phyloP scores from a whole-genome alignment of 306 rosid genomes.

The Luffa acutangula region DNA sequence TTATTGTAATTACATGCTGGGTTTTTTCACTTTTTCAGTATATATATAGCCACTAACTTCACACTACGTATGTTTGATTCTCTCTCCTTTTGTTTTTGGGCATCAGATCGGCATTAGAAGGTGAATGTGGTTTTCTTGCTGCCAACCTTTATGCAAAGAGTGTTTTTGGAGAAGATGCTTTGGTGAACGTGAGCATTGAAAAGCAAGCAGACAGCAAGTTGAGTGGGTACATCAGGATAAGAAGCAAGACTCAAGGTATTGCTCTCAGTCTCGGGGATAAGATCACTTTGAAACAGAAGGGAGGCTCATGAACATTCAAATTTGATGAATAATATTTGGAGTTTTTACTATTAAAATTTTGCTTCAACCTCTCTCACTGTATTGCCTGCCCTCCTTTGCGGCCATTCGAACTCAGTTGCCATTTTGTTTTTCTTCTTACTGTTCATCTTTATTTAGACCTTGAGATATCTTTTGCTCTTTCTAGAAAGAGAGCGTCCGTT shows the following conservation, averaged over 20 bases:
- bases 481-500: constrained; percentile 5
- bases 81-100: not conserved
- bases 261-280: constrained; percentile 98
- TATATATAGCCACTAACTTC: no score
- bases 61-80: not conserved
- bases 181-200: constrained; percentile 92
- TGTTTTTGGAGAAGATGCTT: constrained; percentile 96
- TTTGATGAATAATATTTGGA: not conserved
- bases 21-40: not conserved
- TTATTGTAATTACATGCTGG: not conserved
- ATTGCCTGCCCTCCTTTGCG: not conserved
- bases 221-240: constrained; percentile 91
- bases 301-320: constrained; percentile 33
- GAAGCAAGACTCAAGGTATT: constrained; percentile 99
- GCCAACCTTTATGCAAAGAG: constrained; percentile 96
- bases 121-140: constrained; percentile 94
- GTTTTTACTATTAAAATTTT: constrained; percentile 8
- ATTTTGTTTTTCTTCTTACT: not conserved
- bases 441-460: constrained; percentile 4
- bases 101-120: constrained; percentile 83
- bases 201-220: constrained; percentile 82
- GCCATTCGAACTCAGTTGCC: not conserved
- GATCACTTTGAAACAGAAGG: constrained; percentile 98
- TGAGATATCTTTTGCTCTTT: not conserved
- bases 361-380: constrained; percentile 2